Conservation (phyloP, 2,329 filamentous ascomycete species). For the Epichloe gansuensis region DNA sequence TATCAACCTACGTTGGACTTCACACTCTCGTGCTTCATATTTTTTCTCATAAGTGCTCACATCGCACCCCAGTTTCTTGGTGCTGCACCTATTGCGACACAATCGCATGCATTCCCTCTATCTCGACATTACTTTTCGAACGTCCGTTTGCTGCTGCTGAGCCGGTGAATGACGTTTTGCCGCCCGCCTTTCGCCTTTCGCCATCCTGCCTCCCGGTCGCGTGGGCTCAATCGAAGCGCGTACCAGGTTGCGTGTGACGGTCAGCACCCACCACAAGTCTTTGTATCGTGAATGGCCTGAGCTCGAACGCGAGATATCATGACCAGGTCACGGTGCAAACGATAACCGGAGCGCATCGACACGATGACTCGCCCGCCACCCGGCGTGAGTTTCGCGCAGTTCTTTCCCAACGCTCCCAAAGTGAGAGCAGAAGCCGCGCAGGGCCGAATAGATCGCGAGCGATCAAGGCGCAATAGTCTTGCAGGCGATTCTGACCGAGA, state of each 20-base stretch:
- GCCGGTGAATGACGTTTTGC: constrained; percentile 21
- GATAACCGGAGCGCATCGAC: constrained; percentile 37
- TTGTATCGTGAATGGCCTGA: constrained; percentile 11
- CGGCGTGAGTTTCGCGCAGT: constrained; percentile 69
- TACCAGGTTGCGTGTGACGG: constrained; percentile 7
- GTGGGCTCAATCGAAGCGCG: constrained; percentile 22
- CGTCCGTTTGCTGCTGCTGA: constrained; percentile 29
- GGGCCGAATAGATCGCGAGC: constrained; percentile 23
- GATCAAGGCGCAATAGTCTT: constrained; percentile 14
- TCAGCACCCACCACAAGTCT: constrained; percentile 8
- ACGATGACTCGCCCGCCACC: constrained; percentile 68
- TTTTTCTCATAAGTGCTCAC: constrained; percentile 4
- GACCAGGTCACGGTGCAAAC: constrained; percentile 39
- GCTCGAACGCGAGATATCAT: constrained; percentile 36
- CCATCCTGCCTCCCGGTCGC: constrained; percentile 21
- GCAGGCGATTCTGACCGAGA: constrained; percentile 13
- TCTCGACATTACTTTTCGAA: background rate
- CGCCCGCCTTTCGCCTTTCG: background rate
- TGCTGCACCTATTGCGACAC: constrained; percentile 5
- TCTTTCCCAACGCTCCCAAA: constrained; percentile 68
- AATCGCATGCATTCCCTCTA: constrained; percentile 7
- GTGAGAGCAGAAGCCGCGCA: constrained; percentile 35
- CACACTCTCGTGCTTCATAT: constrained; percentile 3
- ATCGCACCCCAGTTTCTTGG: background rate
- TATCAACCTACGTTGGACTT: constrained; percentile 4